Base-by-base conservation (phyloP, 495 filamentous ascomycete species). In the Tuber borchii region DNA sequence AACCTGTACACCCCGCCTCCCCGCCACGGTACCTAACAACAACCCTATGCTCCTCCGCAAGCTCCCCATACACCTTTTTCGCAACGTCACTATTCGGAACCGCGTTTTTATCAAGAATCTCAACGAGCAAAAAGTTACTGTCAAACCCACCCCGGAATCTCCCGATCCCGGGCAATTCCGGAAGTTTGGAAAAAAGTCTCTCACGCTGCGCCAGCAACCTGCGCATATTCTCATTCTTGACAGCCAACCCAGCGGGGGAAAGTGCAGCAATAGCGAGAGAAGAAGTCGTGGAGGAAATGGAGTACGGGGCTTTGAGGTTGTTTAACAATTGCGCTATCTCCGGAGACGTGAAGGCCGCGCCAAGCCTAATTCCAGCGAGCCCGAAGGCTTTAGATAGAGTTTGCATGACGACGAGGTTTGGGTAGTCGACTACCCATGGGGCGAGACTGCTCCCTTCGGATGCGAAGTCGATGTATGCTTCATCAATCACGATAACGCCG, bases 351-450 rank as follows among this genome's bases (percentile, higher is more conserved):
- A 93, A 93, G 1, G 88, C 89, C 0, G 86, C 90, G 31, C 91
- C 91, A 1, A 93, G 84, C 43, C 95, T 88, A 80, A 98, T 97
- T 22, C 95, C 95, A 2, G 95, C 95, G 75, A 99, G 87, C 2
- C 95, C 95, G 81, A 99, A 99, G 0, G 93, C 95, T 84, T 99
- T 99, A 81, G 92, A 94, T 19, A 97, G 86, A 1, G 95, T 98
- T 86, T 99, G 95, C 94, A 97, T 95, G 48, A 99, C 93, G 34
- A 97, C 94, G 17, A 99, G 87, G 83, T 98, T 99, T n/a, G 95
- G 94, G 90, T 90, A 96, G 81, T 96, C 93, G 22, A 86, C 87
- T 14, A 95, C 95, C 93, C 92, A 97, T 83, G 97, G 92, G n/a
- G 95, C 95, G 26, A 97, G 87, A 82, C 90, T 93, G 45, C 91